These are phyloP conservation scores for Gomphus bonarii DNA, from an alignment of 1,284 basidiomycete species.

Conservation along the genomic window DNA sequence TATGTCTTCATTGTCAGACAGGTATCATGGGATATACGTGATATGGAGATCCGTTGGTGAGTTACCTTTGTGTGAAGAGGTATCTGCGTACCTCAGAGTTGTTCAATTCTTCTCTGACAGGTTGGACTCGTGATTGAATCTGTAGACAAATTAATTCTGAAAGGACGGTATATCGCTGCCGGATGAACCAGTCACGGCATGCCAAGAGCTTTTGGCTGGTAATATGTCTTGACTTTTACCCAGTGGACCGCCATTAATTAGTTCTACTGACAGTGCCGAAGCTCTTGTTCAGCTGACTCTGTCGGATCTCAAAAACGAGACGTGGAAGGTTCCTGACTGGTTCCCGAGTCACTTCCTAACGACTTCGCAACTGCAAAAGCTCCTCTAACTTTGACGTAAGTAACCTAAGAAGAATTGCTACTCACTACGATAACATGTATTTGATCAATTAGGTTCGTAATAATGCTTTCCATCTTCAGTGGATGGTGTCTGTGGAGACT, in stretches of 20 bases:
- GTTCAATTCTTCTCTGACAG: slow-evolving; percentile 23
- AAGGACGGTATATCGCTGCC: slow-evolving; percentile 66
- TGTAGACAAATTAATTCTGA: slow-evolving; percentile 13
- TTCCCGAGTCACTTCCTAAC: slow-evolving; percentile 5
- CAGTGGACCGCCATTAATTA: background rate
- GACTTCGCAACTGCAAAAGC: background rate
- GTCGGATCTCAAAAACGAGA: slow-evolving; percentile 1
- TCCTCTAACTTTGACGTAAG: background rate
- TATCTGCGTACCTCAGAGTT: no score
- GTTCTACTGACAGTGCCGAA: slow-evolving; percentile 3
- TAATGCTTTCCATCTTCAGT: no score
- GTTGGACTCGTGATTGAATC: slow-evolving; percentile 50
- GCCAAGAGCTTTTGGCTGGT: slow-evolving; percentile 69
- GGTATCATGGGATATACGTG: slow-evolving; percentile 77
- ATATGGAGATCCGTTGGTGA: slow-evolving; percentile 56
- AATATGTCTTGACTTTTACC: background rate
- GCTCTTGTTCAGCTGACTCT: slow-evolving; percentile 5
- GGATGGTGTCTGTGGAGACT: no score
- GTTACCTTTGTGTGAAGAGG: slow-evolving; percentile 18
- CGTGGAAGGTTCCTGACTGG: slow-evolving; percentile 6
- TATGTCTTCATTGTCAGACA: slow-evolving; percentile 33
- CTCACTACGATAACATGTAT: no score
- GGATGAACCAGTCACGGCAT: slow-evolving; percentile 78
- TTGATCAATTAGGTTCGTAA: no score
- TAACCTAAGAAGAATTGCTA: background rate